Conservation (phyloP, 768 basidiomycete genomes). For the Phylloporus arenicola region DNA sequence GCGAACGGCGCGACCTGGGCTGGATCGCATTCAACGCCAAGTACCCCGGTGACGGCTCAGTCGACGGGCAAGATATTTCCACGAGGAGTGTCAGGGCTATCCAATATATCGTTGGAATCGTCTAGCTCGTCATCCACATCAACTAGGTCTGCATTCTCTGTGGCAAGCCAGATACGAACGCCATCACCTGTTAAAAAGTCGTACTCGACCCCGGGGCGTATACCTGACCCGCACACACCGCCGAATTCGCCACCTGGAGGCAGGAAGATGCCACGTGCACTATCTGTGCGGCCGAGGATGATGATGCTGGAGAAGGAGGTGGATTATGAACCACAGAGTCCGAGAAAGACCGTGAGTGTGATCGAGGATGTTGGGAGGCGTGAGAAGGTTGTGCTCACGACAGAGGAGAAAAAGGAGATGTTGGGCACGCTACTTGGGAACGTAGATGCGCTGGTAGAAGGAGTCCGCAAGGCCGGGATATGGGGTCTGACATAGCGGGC, state of each 20-base stretch:
- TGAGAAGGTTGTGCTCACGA: constrained; percentile 41
- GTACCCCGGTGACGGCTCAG: constrained; percentile 25
- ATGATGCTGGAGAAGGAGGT: constrained; percentile 67
- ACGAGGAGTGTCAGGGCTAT: constrained; percentile 15
- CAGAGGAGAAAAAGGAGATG: constrained; percentile 78
- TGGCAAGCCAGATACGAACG: constrained; percentile 27
- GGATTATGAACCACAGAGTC: constrained; percentile 70
- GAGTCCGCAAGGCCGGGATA: constrained; percentile 79
- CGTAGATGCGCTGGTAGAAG: constrained; percentile 85
- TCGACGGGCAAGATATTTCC: constrained; percentile 19
- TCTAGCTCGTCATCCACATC: constrained; percentile 22
- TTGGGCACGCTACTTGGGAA: constrained; percentile 83
- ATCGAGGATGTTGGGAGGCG: constrained; percentile 20
- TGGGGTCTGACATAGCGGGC: constrained; percentile 61
- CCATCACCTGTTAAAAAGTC: constrained; percentile 43
- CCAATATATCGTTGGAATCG: constrained; percentile 19
- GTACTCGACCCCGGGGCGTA: constrained; percentile 16
- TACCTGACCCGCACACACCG: constrained; percentile 18
- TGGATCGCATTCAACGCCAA: constrained; percentile 30
- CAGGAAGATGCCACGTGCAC: constrained; percentile 19
- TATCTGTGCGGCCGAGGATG: constrained; percentile 38
- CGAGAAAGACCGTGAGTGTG: constrained; percentile 42
- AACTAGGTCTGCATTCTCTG: constrained; percentile 38
- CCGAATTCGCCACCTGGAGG: constrained; percentile 21
- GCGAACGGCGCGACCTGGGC: constrained; percentile 2